Evolutionary conservation across 2,329 filamentous ascomycete species (phyloP).

Genomic region (Cadophora gregata): DNA sequence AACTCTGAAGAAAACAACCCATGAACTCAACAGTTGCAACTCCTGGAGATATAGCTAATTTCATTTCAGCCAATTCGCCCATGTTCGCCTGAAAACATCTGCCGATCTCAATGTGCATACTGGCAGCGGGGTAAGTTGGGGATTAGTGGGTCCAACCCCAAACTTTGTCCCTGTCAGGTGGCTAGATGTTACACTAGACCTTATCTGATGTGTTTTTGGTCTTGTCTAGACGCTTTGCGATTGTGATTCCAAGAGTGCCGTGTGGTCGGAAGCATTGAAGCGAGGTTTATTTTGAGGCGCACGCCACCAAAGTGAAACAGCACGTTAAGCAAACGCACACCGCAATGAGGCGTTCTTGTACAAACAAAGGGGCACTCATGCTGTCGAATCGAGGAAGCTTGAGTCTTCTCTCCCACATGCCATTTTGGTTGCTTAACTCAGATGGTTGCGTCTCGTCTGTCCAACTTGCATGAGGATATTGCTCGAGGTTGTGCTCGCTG

Average conservation of each 20-base stretch:
- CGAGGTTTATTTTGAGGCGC: constrained; percentile 19
- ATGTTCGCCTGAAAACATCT: constrained; percentile 19
- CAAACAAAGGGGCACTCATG: neutral
- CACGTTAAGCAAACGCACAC: neutral
- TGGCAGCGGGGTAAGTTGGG: constrained; percentile 26
- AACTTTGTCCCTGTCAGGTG: constrained; percentile 4
- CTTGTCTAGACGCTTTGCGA: neutral
- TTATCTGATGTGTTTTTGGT: neutral
- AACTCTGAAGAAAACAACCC: neutral
- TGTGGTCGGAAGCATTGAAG: constrained; percentile 26
- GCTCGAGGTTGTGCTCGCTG: neutral
- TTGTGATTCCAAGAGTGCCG: neutral
- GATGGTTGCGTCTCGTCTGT: constrained; percentile 4
- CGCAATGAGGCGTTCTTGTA: neutral
- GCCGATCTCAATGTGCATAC: constrained; percentile 23
- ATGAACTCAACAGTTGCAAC: constrained; percentile 15
- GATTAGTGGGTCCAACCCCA: constrained; percentile 10
- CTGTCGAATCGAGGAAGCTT: neutral
- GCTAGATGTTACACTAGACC: constrained; percentile 13
- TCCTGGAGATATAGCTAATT: constrained; percentile 20
- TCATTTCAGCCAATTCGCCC: constrained; percentile 6
- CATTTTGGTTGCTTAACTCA: neutral
- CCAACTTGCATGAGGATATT: neutral
- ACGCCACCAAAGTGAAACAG: constrained; percentile 2
- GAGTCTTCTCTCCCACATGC: neutral